Conservation (phyloP, 2,329 filamentous ascomycete genomes). For the Lasiodiplodia citricola region DNA sequence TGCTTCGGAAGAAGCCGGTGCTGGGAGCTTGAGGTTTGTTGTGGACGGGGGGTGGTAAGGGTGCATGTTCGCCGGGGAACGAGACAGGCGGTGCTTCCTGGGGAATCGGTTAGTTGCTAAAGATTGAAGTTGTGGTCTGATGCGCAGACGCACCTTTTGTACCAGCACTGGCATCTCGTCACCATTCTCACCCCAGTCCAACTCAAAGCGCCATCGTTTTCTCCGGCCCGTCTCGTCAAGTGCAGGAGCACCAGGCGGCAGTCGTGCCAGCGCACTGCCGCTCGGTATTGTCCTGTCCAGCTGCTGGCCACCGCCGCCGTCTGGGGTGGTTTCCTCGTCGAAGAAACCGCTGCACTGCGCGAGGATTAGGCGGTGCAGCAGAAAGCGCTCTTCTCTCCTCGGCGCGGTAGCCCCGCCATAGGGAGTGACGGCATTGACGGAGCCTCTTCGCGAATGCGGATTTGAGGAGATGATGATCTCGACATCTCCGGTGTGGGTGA, state of each 20-base stretch:
- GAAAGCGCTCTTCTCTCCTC: slow-evolving; percentile 78
- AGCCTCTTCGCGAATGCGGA: slow-evolving; percentile 35
- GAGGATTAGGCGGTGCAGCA: slow-evolving; percentile 85
- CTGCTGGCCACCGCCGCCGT: slow-evolving; percentile 66
- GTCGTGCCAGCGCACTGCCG: slow-evolving; percentile 45
- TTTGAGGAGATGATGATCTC: slow-evolving; percentile 72
- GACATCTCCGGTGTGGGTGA: slow-evolving; percentile 88
- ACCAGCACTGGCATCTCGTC: slow-evolving; percentile 87
- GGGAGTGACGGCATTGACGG: background rate
- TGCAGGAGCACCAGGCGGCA: slow-evolving; percentile 45
- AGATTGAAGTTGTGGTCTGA: background rate
- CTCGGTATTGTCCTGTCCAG: slow-evolving; percentile 36
- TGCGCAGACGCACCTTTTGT: slow-evolving; percentile 65
- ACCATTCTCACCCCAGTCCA: slow-evolving; percentile 74
- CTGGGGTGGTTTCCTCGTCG: slow-evolving; percentile 79
- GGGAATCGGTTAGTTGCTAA: slow-evolving; percentile 35
- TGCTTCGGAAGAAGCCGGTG: slow-evolving; percentile 81
- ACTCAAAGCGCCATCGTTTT: slow-evolving; percentile 83
- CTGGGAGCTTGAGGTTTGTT: slow-evolving; percentile 69
- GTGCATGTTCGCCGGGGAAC: slow-evolving; percentile 36
- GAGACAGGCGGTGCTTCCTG: slow-evolving; percentile 17
- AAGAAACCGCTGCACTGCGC: slow-evolving; percentile 94
- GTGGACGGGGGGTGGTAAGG: slow-evolving; percentile 59
- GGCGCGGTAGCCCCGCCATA: slow-evolving; percentile 50
- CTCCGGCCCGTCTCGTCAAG: slow-evolving; percentile 36